Evolutionary conservation across 2,329 filamentous ascomycete species (phyloP), one percentile per base, ranked within the genome.

Genomic region (Claviceps capensis): DNA sequence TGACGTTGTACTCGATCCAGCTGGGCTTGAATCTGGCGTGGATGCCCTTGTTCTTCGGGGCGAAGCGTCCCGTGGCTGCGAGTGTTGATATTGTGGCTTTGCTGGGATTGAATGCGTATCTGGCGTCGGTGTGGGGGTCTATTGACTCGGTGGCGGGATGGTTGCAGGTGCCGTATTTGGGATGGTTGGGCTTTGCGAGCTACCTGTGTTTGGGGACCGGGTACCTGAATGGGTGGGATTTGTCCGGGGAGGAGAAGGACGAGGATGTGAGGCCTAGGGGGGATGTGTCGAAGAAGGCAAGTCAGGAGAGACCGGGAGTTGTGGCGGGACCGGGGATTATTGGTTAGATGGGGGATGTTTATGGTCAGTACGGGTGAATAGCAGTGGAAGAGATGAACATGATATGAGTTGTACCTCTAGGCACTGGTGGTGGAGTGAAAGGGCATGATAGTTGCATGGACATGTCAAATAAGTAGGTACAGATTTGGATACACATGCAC

Each of bases 31-130:
- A 96, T 66, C 73, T 95, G 34, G 67, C 84, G 51, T 97, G 88
- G 88, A 96, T 89, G 79, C 91, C 91, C 13, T 77, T 96, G 11
- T 96, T 96, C 77, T 96, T 95, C 64, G 77, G 79, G n/a, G 63
- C 84, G 49, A 82, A 83, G 57, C 79, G 80, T 16, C 88, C 89
- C 1, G 74, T 84, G 50, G 79, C 81, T 62, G 89, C 90, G 3
- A 81, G 87, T 6, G 76, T 77, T 30, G 87, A 96, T 64, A 83
- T 95, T 49, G 69, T 86, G 30, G 76, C 82, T 0, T 73, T 96
- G 8, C 73, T 84, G 0, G 88, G 85, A 8, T 72, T 84, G 34
- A 86, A 87, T 47, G 78, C 76, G 6, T 90, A 88, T 60, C 69
- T 96, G 49, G 77, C 86, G 14, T 86, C 85, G 61, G 69, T 86